These are phyloP conservation scores for Margaritispora aquatica DNA, from an alignment of 495 filamentous ascomycete species.

Conservation along the genomic window DNA sequence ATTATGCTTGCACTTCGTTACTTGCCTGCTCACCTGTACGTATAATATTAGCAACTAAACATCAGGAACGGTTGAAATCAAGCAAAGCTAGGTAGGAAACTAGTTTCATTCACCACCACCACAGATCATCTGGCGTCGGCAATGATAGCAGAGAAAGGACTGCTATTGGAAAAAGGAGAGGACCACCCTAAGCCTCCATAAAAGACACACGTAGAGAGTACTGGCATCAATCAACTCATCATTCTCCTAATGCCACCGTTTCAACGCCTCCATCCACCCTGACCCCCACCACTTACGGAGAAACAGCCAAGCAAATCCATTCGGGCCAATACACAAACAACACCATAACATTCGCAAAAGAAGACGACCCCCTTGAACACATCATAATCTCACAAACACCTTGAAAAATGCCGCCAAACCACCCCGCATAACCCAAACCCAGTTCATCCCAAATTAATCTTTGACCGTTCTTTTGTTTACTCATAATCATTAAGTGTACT, in stretches of 20 bases:
- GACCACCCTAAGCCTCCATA: background rate
- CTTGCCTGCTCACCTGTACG: too few species aligned
- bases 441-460: background rate
- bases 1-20: too few species aligned
- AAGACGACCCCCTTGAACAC: slow-evolving; percentile 2
- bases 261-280: background rate
- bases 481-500: slow-evolving; percentile 8
- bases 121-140: slow-evolving; percentile 8
- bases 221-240: background rate
- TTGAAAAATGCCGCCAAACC: slow-evolving; percentile 7
- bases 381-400: slow-evolving; percentile 24
- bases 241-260: background rate
- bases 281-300: background rate
- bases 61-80: too few species aligned
- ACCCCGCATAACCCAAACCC: background rate
- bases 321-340: slow-evolving; percentile 24
- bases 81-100: slow-evolving; percentile 15
- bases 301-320: slow-evolving; percentile 7
- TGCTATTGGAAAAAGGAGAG: slow-evolving; percentile 12
- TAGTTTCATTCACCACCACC: slow-evolving; percentile 20
- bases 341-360: slow-evolving; percentile 16
- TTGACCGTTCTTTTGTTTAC: slow-evolving; percentile 11
- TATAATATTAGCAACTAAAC: too few species aligned
- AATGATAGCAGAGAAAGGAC: slow-evolving; percentile 19
- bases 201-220: background rate